phyloP scores from a whole-genome alignment of 129 eudicot species.

The Flaveria sonorensis region DNA sequence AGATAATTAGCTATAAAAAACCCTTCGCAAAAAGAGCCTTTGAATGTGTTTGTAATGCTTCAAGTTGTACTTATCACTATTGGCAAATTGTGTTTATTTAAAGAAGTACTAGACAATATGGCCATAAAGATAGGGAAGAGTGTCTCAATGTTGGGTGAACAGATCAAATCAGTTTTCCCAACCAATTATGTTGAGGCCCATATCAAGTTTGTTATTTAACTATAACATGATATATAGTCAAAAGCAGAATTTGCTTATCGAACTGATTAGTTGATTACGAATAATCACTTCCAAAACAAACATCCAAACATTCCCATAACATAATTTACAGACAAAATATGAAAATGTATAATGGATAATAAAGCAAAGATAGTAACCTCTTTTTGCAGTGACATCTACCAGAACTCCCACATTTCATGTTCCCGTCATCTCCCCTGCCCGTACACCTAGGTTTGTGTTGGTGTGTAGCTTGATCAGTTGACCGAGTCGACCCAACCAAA shows the following conservation, averaged over 20 bases:
- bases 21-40: not conserved
- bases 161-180: not conserved
- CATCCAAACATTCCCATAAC: slow-evolving; percentile 13
- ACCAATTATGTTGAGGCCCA: not conserved
- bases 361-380: slow-evolving; percentile 51
- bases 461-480: slow-evolving; percentile 64
- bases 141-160: no score
- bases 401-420: slow-evolving; percentile 73
- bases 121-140: no score
- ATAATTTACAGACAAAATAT: not conserved
- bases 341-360: not conserved
- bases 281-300: slow-evolving; percentile 7
- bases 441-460: slow-evolving; percentile 79
- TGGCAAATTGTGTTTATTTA: no score
- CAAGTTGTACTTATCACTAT: not conserved
- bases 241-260: not conserved
- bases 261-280: not conserved
- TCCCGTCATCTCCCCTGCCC: slow-evolving; percentile 81
- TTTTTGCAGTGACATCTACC: slow-evolving; percentile 96
- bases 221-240: not conserved
- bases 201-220: not conserved
- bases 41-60: not conserved
- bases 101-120: no score
- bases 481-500: slow-evolving; percentile 62
- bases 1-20: not conserved